These are phyloP conservation scores for Xylaria nigripes DNA, from an alignment of 495 filamentous ascomycete genomes.

Conservation along the genomic window DNA sequence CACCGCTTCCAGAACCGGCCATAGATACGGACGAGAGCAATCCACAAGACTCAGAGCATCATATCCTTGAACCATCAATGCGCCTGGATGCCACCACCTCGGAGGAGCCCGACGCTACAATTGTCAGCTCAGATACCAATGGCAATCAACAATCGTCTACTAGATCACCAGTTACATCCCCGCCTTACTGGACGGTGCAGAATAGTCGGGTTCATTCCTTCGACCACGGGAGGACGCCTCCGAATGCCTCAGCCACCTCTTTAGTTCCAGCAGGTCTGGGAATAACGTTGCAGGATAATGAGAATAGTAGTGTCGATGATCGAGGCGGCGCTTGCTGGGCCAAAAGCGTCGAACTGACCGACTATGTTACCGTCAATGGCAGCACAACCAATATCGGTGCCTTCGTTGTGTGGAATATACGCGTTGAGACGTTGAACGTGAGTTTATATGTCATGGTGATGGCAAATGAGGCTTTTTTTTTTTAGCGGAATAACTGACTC, in stretches of 20 bases:
- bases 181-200: conserved; percentile 28
- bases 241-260: conserved; percentile 41
- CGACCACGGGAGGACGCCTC: conserved; percentile 22
- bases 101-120: neutral
- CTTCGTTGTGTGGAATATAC: conserved; percentile 50
- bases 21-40: neutral
- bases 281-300: conserved; percentile 48
- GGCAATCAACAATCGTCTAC: neutral
- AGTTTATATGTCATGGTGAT: conserved; percentile 5
- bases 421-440: conserved; percentile 43
- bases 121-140: neutral
- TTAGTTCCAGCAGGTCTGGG: conserved; percentile 29
- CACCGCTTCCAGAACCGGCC: neutral
- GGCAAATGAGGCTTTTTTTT: neutral
- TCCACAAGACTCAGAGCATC: neutral
- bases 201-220: conserved; percentile 10
- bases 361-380: conserved; percentile 44
- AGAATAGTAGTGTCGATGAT: conserved; percentile 34
- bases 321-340: conserved; percentile 51
- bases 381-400: conserved; percentile 45
- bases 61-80: neutral
- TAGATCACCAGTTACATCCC: conserved; percentile 18
- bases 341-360: conserved; percentile 44
- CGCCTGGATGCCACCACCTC: neutral
- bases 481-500: neutral